phyloP scores from a whole-genome alignment of 495 filamentous ascomycete genomes.

The Gamarada debralockiae region DNA sequence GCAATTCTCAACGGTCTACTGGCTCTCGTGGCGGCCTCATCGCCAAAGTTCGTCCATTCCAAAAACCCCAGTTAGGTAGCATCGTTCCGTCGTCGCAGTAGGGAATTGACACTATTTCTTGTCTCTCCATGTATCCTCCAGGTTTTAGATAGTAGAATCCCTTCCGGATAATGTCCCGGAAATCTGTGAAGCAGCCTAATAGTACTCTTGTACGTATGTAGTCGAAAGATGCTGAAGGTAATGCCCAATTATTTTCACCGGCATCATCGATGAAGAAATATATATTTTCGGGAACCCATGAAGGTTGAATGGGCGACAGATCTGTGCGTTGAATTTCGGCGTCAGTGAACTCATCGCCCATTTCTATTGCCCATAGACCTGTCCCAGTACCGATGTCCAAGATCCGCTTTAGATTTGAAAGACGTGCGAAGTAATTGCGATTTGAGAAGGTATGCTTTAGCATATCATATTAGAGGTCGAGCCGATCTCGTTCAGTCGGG shows the following conservation, averaged over 20 bases:
- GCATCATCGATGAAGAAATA: constrained; percentile 31
- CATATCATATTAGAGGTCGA: constrained; percentile 59
- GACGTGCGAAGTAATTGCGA: constrained; percentile 55
- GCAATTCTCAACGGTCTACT: constrained; percentile 50
- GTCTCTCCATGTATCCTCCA: constrained; percentile 63
- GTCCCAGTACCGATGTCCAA: constrained; percentile 71
- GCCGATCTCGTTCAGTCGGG: constrained; percentile 43
- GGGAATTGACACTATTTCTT: constrained; percentile 55
- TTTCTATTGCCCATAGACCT: constrained; percentile 60
- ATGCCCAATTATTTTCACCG: constrained; percentile 32
- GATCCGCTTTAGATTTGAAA: constrained; percentile 48
- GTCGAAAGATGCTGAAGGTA: constrained; percentile 29
- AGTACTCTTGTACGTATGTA: constrained; percentile 48
- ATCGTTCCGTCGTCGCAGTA: constrained; percentile 61
- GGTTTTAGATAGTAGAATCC: constrained; percentile 50
- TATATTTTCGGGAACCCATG: constrained; percentile 25
- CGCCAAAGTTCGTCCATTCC: constrained; percentile 49
- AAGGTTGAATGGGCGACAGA: constrained; percentile 29
- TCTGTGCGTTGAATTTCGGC: constrained; percentile 22
- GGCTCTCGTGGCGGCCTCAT: constrained; percentile 40
- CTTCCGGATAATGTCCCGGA: constrained; percentile 33
- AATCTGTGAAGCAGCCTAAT: constrained; percentile 41
- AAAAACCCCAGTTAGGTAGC: constrained; percentile 35
- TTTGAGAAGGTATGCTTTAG: constrained; percentile 48
- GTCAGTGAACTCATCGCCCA: constrained; percentile 38